These are phyloP conservation scores for Cyamopsis tetragonoloba DNA, from an alignment of 306 rosid genomes.

Conservation along the genomic window DNA sequence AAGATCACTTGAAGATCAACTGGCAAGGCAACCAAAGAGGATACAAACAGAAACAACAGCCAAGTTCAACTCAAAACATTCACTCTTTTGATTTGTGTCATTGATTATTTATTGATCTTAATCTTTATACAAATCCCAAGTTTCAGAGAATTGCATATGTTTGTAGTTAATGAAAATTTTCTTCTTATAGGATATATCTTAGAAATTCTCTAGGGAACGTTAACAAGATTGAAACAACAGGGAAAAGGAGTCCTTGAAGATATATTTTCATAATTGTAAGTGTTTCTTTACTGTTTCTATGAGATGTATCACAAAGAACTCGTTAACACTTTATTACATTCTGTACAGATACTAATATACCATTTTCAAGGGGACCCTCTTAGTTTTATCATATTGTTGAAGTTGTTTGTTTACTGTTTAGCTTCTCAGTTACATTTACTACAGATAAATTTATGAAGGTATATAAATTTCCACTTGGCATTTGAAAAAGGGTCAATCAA, in stretches of 20 bases:
- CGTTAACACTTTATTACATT: background rate
- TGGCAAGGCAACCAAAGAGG: conserved; percentile 38
- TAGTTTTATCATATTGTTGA: background rate
- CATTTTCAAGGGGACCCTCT: background rate
- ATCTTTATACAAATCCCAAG: conserved; percentile 26
- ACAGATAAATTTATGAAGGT: no score
- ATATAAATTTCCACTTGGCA: background rate
- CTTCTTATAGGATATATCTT: background rate
- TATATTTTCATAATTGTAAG: background rate
- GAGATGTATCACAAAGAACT: conserved; percentile 1
- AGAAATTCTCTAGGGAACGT: background rate
- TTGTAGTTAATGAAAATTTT: background rate
- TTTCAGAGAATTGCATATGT: conserved; percentile 17
- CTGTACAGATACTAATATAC: background rate
- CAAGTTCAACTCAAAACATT: conserved; percentile 11
- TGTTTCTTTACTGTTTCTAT: background rate
- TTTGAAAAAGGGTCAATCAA: background rate
- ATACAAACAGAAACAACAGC: conserved; percentile 20
- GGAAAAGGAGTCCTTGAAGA: background rate
- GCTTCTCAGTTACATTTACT: background rate
- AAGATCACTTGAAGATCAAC: conserved; percentile 29
- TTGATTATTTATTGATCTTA: conserved; percentile 14
- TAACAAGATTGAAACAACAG: background rate
- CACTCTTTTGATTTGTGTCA: background rate
- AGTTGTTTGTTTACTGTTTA: background rate